Evolutionary conservation across 805 yeast species (phyloP).

Genomic region (Nakazawaea anatomiae): DNA sequence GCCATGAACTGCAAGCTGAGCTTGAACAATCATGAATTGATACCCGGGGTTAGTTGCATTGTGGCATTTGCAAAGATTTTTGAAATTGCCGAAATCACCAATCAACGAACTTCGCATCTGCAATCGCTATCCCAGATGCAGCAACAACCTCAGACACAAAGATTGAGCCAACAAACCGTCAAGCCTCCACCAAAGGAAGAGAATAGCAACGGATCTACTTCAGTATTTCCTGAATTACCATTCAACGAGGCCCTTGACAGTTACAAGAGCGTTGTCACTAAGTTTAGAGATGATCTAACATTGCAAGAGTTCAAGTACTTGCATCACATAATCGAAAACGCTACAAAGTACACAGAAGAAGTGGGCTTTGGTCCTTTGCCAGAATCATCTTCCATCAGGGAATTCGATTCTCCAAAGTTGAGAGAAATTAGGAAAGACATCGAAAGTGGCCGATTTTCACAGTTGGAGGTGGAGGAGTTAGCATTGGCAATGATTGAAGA

Average conservation of each 20-base stretch:
- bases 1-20: slow-evolving; percentile 77
- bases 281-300: slow-evolving; percentile 58
- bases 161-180: slow-evolving; percentile 17
- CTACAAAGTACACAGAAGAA: slow-evolving; percentile 34
- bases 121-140: background rate
- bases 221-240: slow-evolving; percentile 13
- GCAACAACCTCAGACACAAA: slow-evolving; percentile 9
- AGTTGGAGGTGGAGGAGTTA: slow-evolving; percentile 69
- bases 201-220: slow-evolving; percentile 17
- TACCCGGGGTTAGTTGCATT: slow-evolving; percentile 69
- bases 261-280: slow-evolving; percentile 35
- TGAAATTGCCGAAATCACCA: slow-evolving; percentile 18
- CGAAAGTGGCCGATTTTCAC: slow-evolving; percentile 47
- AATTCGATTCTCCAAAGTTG: slow-evolving; percentile 81
- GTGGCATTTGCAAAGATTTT: slow-evolving; percentile 80
- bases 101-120: background rate
- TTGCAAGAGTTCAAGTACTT: slow-evolving; percentile 40
- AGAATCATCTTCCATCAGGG: slow-evolving; percentile 59
- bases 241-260: slow-evolving; percentile 13
- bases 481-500: slow-evolving; percentile 83
- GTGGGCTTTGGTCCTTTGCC: slow-evolving; percentile 71
- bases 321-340: slow-evolving; percentile 37
- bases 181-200: slow-evolving; percentile 17
- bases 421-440: slow-evolving; percentile 79
- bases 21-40: slow-evolving; percentile 76